A percentile compares a stretch with the other conserved stretches of the same genome.
phyloP scores from a whole-genome alignment of 495 filamentous ascomycete species.

The Penicillium simplicissimum region DNA sequence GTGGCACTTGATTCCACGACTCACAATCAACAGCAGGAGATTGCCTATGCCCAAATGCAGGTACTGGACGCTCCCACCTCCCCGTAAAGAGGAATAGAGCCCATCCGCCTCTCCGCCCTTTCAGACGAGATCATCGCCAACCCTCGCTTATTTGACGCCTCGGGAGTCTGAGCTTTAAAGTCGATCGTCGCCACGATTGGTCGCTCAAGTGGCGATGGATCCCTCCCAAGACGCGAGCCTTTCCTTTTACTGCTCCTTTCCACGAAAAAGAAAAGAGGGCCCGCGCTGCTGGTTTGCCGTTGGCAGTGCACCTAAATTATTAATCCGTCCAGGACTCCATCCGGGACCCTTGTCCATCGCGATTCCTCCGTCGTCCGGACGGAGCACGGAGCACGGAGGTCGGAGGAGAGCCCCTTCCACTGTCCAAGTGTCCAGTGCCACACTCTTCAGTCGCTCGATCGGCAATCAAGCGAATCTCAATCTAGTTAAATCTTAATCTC shows the following conservation, averaged over 20 bases:
- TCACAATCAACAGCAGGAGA: not conserved
- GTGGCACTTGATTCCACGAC: not conserved
- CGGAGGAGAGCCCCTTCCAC: not conserved
- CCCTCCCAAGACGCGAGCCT: constrained; percentile 29
- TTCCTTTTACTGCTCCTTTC: constrained; percentile 25
- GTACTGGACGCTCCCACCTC: not conserved
- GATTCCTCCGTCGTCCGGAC: not conserved
- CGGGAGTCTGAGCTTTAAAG: constrained; percentile 4
- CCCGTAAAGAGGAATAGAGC: not conserved
- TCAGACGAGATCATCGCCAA: constrained; percentile 4
- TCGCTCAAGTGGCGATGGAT: not conserved
- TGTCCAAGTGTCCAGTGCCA: too few relatives aligned
- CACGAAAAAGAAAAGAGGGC: constrained; percentile 17
- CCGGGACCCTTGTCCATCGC: not conserved
- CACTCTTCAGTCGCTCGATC: not conserved
- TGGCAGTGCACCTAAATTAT: not conserved
- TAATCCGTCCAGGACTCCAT: not conserved
- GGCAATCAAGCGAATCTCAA: not conserved
- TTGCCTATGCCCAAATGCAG: not conserved
- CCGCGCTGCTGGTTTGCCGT: constrained; percentile 1
- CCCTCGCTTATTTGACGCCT: constrained; percentile 18
- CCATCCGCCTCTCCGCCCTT: not conserved
- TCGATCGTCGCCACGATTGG: constrained; percentile 11
- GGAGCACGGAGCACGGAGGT: constrained; percentile 4
- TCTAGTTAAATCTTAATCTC: too few relatives aligned